These are phyloP conservation scores for cucumber (Cucumis sativus) DNA, from an alignment of 306 rosid genomes.

Conservation along the genomic window DNA sequence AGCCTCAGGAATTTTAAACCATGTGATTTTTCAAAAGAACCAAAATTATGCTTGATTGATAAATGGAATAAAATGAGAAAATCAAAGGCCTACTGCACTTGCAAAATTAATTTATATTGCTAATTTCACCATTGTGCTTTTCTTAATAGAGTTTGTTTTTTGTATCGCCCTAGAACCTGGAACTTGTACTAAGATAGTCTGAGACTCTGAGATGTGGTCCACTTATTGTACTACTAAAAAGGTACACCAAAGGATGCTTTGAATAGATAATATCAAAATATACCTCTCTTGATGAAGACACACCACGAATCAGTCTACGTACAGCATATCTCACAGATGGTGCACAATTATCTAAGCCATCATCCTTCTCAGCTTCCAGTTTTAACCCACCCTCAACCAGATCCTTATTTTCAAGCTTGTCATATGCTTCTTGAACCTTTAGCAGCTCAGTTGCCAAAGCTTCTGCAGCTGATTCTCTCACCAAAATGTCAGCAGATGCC, in stretches of 20 bases:
- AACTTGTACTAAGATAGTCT: neutral
- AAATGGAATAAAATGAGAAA: neutral
- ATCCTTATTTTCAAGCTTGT: constrained; percentile 42
- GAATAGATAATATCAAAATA: neutral
- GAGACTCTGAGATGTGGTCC: neutral
- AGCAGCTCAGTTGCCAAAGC: constrained; percentile 57
- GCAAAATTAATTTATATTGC: neutral
- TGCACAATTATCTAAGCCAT: constrained; percentile 82
- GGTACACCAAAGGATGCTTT: neutral
- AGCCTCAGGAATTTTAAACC: neutral
- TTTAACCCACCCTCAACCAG: constrained; percentile 43
- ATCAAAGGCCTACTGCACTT: neutral
- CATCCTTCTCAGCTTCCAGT: constrained; percentile 87
- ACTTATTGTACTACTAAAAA: neutral
- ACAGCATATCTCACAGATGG: constrained; percentile 92
- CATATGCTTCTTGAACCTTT: constrained; percentile 66
- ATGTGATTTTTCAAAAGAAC: neutral
- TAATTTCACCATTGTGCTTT: neutral
- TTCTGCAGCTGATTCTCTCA: constrained; percentile 49
- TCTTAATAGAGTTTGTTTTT: neutral
- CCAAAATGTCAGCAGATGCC: constrained; percentile 32
- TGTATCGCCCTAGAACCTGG: neutral
- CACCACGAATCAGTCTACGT: constrained; percentile 84
- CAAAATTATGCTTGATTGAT: neutral
- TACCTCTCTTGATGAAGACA: constrained; percentile 92